These are phyloP conservation scores for Alternaria rosae DNA, from an alignment of 2,329 filamentous ascomycete genomes.

Conservation along the genomic window DNA sequence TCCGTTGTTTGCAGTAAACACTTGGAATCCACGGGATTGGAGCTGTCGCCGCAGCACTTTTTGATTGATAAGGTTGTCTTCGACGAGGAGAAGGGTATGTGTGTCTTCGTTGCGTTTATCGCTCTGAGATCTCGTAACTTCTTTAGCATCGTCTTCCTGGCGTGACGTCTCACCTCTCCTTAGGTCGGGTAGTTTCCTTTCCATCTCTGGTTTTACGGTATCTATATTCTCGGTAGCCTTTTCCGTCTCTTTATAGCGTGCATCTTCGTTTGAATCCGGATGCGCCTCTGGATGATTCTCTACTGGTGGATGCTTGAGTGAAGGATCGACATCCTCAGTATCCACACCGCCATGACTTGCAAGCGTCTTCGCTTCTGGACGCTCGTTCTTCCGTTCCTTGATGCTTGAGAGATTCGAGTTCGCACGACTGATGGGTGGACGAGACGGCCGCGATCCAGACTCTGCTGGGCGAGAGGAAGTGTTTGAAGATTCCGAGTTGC, in stretches of 20 bases:
- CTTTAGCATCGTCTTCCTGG: slow-evolving; percentile 27
- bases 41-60: slow-evolving; percentile 60
- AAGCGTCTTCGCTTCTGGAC: slow-evolving; percentile 10
- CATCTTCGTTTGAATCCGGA: slow-evolving; percentile 28
- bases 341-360: slow-evolving; percentile 21
- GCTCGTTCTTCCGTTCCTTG: slow-evolving; percentile 31
- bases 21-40: slow-evolving; percentile 53
- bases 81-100: slow-evolving; percentile 53
- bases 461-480: slow-evolving; percentile 13
- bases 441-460: slow-evolving; percentile 11
- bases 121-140: slow-evolving; percentile 30
- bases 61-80: slow-evolving; percentile 60
- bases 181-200: slow-evolving; percentile 21
- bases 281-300: slow-evolving; percentile 39
- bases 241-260: slow-evolving; percentile 34
- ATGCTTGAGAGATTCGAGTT: slow-evolving; percentile 39
- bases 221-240: slow-evolving; percentile 21
- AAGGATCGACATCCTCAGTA: slow-evolving; percentile 23
- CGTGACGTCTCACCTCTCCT: slow-evolving; percentile 35
- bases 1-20: slow-evolving; percentile 54
- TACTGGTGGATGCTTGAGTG: slow-evolving; percentile 45
- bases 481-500: slow-evolving; percentile 31
- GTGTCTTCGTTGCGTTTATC: slow-evolving; percentile 22
- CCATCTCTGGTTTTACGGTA: slow-evolving; percentile 11
- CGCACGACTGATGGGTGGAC: slow-evolving; percentile 37